Conservation (phyloP, 371 early-diverging fungal species). For the Rhizopus sp. region DNA sequence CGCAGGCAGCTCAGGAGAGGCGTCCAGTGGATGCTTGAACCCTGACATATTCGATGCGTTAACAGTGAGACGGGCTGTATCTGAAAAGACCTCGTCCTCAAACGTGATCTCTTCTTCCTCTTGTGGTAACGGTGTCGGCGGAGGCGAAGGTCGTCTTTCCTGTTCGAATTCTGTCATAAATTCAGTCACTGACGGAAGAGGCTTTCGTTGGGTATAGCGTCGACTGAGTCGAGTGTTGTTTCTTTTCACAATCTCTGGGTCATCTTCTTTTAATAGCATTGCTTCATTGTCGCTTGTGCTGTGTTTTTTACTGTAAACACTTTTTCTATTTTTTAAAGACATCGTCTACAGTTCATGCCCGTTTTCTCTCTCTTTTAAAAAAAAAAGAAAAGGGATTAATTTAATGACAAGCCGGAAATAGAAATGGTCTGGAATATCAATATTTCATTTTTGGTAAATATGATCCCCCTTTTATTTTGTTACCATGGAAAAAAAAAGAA, state of each 20-base stretch:
- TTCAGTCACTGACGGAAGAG: slow-evolving; percentile 13
- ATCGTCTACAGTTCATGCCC: not conserved
- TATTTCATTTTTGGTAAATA: no score
- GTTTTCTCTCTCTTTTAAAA: not conserved
- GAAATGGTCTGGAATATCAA: no score
- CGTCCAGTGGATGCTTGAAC: not conserved
- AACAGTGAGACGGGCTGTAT: slow-evolving; percentile 41
- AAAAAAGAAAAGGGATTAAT: slow-evolving; percentile 3
- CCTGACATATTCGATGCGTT: slow-evolving; percentile 28
- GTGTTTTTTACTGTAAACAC: not conserved
- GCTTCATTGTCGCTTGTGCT: not conserved
- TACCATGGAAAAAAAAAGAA: no score
- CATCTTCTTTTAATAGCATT: not conserved
- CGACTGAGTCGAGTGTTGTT: slow-evolving; percentile 7
- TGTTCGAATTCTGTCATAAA: slow-evolving; percentile 31
- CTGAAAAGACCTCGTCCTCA: slow-evolving; percentile 38
- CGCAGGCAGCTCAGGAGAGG: not conserved
- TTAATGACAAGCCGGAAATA: no score
- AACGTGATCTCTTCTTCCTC: not conserved
- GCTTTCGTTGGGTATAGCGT: slow-evolving; percentile 22
- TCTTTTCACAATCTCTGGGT: not conserved
- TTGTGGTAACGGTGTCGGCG: not conserved
- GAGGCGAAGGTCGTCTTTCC: slow-evolving; percentile 16
- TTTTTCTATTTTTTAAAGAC: slow-evolving; percentile 3
- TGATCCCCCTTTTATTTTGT: no score